These are phyloP conservation scores for Xylaria venustula DNA, from an alignment of 495 filamentous ascomycete species.

Conservation along the genomic window DNA sequence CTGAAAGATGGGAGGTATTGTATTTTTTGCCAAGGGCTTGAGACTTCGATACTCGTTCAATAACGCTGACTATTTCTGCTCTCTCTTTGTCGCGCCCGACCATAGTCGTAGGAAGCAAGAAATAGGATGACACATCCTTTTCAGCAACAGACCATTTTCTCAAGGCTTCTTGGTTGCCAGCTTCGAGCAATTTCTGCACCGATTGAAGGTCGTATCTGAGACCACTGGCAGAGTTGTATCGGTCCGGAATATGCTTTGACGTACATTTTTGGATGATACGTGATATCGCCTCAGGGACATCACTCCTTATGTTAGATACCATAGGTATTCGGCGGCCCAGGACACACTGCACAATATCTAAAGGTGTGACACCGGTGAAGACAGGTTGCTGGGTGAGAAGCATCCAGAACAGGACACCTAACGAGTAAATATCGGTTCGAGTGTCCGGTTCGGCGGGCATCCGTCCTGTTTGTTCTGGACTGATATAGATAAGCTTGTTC, in stretches of 20 bases:
- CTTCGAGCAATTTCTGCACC: constrained; percentile 67
- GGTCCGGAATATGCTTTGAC: constrained; percentile 74
- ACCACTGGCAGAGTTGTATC: constrained; percentile 81
- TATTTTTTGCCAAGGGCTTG: constrained; percentile 47
- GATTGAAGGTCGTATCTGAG: constrained; percentile 72
- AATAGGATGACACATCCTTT: constrained; percentile 82
- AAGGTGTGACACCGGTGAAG: constrained; percentile 72
- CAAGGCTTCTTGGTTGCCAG: constrained; percentile 69
- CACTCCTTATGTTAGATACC: constrained; percentile 69
- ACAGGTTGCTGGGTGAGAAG: constrained; percentile 75
- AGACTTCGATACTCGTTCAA: constrained; percentile 66
- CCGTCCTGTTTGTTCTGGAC: constrained; percentile 87
- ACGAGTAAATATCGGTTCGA: constrained; percentile 85
- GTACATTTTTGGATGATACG: constrained; percentile 88
- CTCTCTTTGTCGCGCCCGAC: constrained; percentile 75
- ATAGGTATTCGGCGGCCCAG: constrained; percentile 71
- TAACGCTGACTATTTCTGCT: constrained; percentile 63
- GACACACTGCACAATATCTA: constrained; percentile 87
- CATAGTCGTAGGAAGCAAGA: constrained; percentile 75
- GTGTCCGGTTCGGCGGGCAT: constrained; percentile 87
- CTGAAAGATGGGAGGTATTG: constrained; percentile 47
- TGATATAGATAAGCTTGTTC: constrained; percentile 83
- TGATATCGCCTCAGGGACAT: constrained; percentile 77
- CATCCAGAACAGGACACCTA: constrained; percentile 83
- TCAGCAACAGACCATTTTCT: constrained; percentile 69